Conservation (phyloP, 306 rosid genomes). For the Quercus wislizeni region DNA sequence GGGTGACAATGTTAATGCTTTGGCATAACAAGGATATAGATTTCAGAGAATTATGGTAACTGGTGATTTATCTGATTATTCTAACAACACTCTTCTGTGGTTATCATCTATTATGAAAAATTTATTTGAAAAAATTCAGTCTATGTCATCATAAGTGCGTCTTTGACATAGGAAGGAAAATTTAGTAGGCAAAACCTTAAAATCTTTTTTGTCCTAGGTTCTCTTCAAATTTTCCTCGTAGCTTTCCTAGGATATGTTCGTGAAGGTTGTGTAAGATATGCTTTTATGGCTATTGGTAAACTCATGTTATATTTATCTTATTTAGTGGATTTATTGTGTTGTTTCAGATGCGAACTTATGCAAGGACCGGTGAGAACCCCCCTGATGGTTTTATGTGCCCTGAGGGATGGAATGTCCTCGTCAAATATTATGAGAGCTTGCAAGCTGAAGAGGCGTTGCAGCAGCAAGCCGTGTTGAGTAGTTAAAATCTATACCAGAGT, state of each 20-base stretch:
- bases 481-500: constrained; percentile 32
- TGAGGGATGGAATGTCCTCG: constrained; percentile 90
- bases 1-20: neutral
- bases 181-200: neutral
- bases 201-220: neutral
- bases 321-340: neutral
- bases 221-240: neutral
- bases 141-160: neutral
- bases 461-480: constrained; percentile 60
- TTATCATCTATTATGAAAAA: neutral
- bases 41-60: neutral
- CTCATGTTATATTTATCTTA: neutral
- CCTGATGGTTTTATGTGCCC: constrained; percentile 99
- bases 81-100: neutral
- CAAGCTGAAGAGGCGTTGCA: constrained; percentile 60
- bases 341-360: constrained; percentile 82
- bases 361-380: constrained; percentile 84
- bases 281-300: neutral
- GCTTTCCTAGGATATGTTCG: neutral
- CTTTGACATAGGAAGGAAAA: neutral
- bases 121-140: neutral
- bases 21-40: neutral
- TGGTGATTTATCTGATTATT: neutral
- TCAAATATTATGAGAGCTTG: constrained; percentile 74
- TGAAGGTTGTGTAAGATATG: neutral